These are phyloP conservation scores for Crithidia bombi DNA, from an alignment of 208 protist genomes.

Conservation along the genomic window DNA sequence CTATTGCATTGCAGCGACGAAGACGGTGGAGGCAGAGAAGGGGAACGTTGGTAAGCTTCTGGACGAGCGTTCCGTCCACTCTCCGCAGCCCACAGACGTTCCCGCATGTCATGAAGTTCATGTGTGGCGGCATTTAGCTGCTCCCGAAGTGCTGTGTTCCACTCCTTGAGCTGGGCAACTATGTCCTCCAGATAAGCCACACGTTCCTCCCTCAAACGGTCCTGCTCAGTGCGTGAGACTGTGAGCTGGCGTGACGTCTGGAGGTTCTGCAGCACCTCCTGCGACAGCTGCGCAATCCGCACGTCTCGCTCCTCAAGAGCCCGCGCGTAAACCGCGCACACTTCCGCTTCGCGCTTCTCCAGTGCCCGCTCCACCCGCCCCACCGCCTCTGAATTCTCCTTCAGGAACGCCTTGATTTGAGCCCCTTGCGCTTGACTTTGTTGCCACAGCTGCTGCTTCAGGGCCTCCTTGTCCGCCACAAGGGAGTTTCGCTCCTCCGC, in stretches of 20 bases:
- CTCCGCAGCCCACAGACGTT: constrained; percentile 4
- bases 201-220: constrained; percentile 8
- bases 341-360: constrained; percentile 42
- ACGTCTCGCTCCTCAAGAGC: constrained; percentile 63
- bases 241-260: constrained; percentile 22
- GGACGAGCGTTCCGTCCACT: no score
- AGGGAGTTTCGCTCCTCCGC: neutral
- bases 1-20: neutral
- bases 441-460: constrained; percentile 33
- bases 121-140: constrained; percentile 15
- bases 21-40: neutral
- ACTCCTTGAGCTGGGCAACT: constrained; percentile 19
- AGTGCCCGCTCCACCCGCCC: constrained; percentile 32
- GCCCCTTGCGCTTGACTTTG: constrained; percentile 31
- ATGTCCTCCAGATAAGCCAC: constrained; percentile 24
- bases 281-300: constrained; percentile 56
- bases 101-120: constrained; percentile 18
- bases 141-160: constrained; percentile 22
- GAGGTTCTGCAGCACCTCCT: constrained; percentile 40
- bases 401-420: constrained; percentile 24
- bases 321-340: constrained; percentile 43
- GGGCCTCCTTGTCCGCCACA: constrained; percentile 2
- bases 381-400: constrained; percentile 35
- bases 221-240: constrained; percentile 17
- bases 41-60: neutral